These are phyloP conservation scores for Podaxis rugospora DNA, from an alignment of 768 basidiomycete species.

Conservation along the genomic window DNA sequence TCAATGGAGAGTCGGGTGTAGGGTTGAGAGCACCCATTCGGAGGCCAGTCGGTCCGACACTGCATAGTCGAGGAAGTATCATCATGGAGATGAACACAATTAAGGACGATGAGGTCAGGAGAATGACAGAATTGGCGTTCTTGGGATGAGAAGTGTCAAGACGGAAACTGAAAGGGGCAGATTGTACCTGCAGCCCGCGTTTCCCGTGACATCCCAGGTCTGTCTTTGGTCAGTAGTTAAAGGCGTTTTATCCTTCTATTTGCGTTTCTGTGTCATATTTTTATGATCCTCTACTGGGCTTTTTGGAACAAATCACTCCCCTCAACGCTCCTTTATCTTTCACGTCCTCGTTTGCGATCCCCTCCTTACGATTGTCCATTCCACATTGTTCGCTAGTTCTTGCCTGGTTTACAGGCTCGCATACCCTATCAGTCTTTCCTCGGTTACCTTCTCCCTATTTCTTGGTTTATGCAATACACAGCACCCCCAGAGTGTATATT, in stretches of 20 bases:
- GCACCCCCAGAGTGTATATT: too few species aligned
- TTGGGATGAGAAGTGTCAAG: conserved; percentile 26
- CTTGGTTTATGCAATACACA: too few species aligned
- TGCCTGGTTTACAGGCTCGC: not conserved
- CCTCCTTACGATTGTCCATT: not conserved
- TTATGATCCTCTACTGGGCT: not conserved
- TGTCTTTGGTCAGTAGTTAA: not conserved
- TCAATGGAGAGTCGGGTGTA: not conserved
- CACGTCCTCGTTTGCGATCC: not conserved
- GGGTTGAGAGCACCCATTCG: not conserved
- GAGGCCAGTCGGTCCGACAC: conserved; percentile 37
- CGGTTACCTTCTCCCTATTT: not conserved
- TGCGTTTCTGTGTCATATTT: not conserved
- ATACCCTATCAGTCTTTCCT: not conserved
- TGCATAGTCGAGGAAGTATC: conserved; percentile 59
- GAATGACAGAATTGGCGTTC: conserved; percentile 72
- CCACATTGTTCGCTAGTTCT: not conserved
- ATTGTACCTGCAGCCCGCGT: not conserved
- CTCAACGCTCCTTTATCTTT: not conserved
- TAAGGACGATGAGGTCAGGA: conserved; percentile 62
- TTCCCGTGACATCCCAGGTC: conserved; percentile 2
- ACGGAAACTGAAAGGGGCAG: not conserved
- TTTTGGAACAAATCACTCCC: not conserved
- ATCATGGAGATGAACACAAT: conserved; percentile 47
- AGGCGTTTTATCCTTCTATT: not conserved